Evolutionary conservation across 2,329 filamentous ascomycete species (phyloP).

Genomic region (Colletotrichum salicis): DNA sequence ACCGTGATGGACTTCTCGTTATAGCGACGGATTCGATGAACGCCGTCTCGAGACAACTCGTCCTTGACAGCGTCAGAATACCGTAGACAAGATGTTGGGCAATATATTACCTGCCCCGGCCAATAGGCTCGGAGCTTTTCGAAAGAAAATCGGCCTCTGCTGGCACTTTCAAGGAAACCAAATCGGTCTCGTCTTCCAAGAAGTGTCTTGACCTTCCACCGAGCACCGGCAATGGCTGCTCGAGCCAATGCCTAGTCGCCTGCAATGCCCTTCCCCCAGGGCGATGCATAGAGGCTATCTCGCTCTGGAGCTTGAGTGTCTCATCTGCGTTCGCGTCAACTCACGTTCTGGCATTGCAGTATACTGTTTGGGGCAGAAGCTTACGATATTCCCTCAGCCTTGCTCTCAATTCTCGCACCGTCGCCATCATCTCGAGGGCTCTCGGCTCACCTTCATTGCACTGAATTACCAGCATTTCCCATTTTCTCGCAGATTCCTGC

Average conservation of each 20-base stretch:
- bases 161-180: neutral
- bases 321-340: neutral
- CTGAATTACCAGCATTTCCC: neutral
- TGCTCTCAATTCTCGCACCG: neutral
- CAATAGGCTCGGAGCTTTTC: neutral
- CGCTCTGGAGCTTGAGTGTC: neutral
- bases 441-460: neutral
- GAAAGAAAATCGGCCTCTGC: slow-evolving; percentile 1
- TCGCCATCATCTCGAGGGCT: neutral
- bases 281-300: neutral
- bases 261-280: neutral
- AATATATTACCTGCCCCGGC: neutral
- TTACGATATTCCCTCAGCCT: neutral
- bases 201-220: neutral
- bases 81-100: neutral
- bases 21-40: neutral
- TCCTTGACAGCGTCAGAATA: neutral
- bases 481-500: neutral
- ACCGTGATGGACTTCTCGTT: neutral
- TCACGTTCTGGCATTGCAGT: neutral
- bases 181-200: neutral
- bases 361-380: neutral
- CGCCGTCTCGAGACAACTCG: neutral
- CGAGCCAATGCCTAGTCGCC: neutral
- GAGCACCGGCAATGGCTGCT: neutral